These are phyloP conservation scores for Epichloe amarillans DNA, from an alignment of 2,329 filamentous ascomycete species.

Conservation along the genomic window DNA sequence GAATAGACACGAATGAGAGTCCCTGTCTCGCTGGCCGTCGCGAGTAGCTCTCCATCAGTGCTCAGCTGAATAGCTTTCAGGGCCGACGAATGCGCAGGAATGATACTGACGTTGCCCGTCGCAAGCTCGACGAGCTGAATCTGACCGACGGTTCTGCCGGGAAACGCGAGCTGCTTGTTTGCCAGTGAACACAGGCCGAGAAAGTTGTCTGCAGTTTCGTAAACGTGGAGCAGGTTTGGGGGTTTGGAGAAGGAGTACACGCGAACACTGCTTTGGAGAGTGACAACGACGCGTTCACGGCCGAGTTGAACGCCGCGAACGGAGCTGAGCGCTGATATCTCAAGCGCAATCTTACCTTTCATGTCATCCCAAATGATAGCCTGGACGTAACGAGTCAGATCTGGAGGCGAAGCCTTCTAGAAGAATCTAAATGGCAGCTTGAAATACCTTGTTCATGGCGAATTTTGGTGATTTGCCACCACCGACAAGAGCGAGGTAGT, in stretches of 20 bases:
- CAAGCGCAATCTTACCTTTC: conserved; percentile 56
- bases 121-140: conserved; percentile 73
- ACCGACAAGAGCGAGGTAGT: conserved; percentile 80
- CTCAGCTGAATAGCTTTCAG: conserved; percentile 71
- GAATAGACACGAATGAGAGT: conserved; percentile 81
- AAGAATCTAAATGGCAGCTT: not conserved
- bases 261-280: conserved; percentile 68
- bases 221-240: conserved; percentile 56
- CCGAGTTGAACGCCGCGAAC: conserved; percentile 70
- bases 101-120: conserved; percentile 78
- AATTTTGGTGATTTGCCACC: conserved; percentile 78
- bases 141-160: conserved; percentile 76
- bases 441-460: conserved; percentile 63
- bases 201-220: conserved; percentile 77
- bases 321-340: conserved; percentile 70
- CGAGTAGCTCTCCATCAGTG: conserved; percentile 65
- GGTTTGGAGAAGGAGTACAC: conserved; percentile 68
- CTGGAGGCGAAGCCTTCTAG: not conserved
- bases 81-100: conserved; percentile 73
- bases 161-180: conserved; percentile 63
- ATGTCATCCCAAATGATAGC: conserved; percentile 87
- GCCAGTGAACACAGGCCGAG: conserved; percentile 69
- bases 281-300: conserved; percentile 63
- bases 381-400: conserved; percentile 19
- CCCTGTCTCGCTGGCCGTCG: conserved; percentile 82